Evolutionary conservation across 2,329 filamentous ascomycete genomes (phyloP), one percentile per base, ranked within the genome.

Genomic region (Fusarium xyrophilum): DNA sequence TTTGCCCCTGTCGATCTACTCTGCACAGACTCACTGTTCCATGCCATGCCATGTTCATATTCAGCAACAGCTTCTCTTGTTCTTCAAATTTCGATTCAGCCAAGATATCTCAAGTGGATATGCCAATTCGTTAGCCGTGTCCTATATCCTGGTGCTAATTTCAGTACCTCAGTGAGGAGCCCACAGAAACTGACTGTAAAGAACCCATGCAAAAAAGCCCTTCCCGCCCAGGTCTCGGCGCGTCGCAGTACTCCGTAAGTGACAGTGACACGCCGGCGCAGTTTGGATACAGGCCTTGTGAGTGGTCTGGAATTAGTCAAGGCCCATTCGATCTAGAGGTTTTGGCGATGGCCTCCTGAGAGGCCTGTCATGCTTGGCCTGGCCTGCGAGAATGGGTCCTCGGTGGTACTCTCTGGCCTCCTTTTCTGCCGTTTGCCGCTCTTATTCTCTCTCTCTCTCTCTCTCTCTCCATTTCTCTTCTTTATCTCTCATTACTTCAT

Each of bases 291-390:
- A 47, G 11, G 28, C 28, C 21, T 21, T 60, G 11, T 48, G 42
- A 56, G 38, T 63, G 64, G 51, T 48, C 55, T 60, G 59, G 60
- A 69, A 67, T 56, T 60, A 56, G 40, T 17, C 61, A 62, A 40
- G 67, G 59, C 44, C 43, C 40, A 25, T 51, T 52, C 35, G 58
- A 50, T 50, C 56, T 54, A 40, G 35, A 52, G 38, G 47, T 62
- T 52, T 58, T 73, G 70, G 60, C 15, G 66, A 73, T 73, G 70
- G 64, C 66, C 68, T 73, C 71, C 68, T 73, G 68, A 70, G 23
- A 44, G 59, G 47, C 60, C 54, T 52, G 30, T 42, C 46, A 48
- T 32, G 57, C 36, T 38, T 44, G 33, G 35, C 21, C 47, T 44
- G 33, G 35, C 21, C 47, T 58, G 54, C 67, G 69, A 52, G n/a